Conservation (phyloP, 495 filamentous ascomycete species). For the Penicillium simplicissimum region DNA sequence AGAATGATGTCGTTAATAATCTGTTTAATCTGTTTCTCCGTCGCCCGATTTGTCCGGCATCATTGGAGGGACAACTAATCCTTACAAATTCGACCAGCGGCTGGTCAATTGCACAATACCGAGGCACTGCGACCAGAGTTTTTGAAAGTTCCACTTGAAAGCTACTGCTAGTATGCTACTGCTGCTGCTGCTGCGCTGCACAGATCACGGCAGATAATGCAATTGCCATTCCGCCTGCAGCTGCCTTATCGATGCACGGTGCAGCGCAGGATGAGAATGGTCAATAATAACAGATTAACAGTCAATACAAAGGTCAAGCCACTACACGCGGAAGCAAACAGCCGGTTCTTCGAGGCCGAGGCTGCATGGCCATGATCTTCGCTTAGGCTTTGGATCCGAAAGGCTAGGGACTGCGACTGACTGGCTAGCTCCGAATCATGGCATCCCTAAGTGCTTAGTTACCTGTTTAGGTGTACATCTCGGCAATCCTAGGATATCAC, state of each 20-base stretch:
- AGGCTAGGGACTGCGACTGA: neutral
- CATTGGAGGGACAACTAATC: no score
- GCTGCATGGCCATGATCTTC: neutral
- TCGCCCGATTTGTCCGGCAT: constrained; percentile 8
- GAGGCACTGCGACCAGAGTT: neutral
- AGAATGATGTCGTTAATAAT: neutral
- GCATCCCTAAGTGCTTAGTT: neutral
- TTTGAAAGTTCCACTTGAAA: neutral
- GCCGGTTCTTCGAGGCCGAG: constrained; percentile 3
- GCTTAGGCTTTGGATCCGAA: neutral
- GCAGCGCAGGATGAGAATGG: neutral
- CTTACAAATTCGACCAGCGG: no score
- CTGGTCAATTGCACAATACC: no score
- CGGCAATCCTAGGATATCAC: no score
- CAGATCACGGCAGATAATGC: constrained; percentile 32
- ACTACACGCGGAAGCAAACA: neutral
- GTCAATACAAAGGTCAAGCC: neutral
- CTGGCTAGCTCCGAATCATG: neutral
- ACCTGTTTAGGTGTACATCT: neutral
- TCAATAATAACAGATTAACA: neutral
- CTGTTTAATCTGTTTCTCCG: neutral
- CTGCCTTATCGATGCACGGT: constrained; percentile 19
- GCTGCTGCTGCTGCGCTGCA: constrained; percentile 7
- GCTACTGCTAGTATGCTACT: no score
- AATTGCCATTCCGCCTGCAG: constrained; percentile 27